phyloP scores from a whole-genome alignment of 78 protist genomes.

The Chrysochromulina parva region DNA sequence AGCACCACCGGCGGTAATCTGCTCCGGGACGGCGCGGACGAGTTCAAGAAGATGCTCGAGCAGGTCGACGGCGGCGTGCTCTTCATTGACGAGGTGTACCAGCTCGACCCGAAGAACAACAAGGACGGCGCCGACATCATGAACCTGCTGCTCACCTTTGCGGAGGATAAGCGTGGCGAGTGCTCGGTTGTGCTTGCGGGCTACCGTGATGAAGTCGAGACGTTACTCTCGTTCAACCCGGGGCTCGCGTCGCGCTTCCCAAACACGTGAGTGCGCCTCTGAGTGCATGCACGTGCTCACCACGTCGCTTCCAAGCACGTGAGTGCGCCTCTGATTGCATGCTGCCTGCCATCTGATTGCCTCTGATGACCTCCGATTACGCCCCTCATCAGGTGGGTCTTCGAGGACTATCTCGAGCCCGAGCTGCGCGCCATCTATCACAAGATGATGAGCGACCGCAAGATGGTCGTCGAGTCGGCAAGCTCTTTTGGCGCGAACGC shows the following conservation, averaged over 20 bases:
- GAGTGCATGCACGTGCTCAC: too few relatives aligned
- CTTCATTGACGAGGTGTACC: constrained; percentile 58
- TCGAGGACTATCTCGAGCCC: not conserved
- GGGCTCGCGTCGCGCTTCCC: too few relatives aligned
- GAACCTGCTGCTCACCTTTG: not conserved
- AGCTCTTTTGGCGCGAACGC: constrained; percentile 5
- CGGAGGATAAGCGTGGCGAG: not conserved
- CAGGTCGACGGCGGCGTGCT: constrained; percentile 16
- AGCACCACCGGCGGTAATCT: too few relatives aligned
- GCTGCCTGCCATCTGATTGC: too few relatives aligned
- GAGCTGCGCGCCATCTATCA: not conserved
- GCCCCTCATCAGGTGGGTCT: not conserved
- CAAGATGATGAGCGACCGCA: not conserved
- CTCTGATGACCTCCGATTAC: too few relatives aligned
- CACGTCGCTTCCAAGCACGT: too few relatives aligned
- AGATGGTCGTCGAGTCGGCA: not conserved
- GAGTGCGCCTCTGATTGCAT: too few relatives aligned
- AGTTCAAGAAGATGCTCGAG: not conserved
- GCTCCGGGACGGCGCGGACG: too few relatives aligned
- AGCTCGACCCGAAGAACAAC: not conserved
- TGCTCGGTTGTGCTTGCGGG: not conserved
- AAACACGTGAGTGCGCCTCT: too few relatives aligned
- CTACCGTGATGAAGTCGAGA: not conserved
- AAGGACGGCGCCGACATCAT: not conserved
- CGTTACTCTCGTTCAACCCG: not conserved